Evolutionary conservation across 441 rosid genomes (phyloP).

Genomic region (Bruguiera hainesii): DNA sequence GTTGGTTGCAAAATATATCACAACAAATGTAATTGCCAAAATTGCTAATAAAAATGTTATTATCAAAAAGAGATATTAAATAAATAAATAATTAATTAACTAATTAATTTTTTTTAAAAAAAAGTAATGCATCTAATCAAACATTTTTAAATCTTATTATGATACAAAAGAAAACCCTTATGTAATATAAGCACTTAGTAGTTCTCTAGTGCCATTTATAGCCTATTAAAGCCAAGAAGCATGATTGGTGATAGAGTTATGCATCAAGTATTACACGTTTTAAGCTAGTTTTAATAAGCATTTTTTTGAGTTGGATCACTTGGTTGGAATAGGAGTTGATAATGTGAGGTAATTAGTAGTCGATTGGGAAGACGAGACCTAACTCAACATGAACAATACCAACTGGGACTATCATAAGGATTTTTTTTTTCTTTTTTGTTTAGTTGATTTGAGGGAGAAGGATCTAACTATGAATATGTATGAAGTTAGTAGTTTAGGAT

Average conservation of each 20-base stretch:
- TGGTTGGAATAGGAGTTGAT: conserved; percentile 6
- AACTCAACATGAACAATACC: neutral
- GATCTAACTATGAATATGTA: too few relatives aligned
- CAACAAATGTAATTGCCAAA: too few relatives aligned
- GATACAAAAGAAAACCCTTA: conserved; percentile 18
- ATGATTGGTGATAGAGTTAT: conserved; percentile 20
- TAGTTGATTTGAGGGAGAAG: too few relatives aligned
- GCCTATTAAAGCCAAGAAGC: conserved; percentile 18
- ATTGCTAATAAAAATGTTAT: too few relatives aligned
- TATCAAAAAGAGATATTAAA: too few relatives aligned
- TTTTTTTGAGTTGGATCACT: conserved; percentile 31
- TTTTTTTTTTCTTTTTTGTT: too few relatives aligned
- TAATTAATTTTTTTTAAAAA: too few relatives aligned
- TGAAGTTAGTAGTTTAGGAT: neutral
- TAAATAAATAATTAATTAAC: too few relatives aligned
- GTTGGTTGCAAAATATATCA: too few relatives aligned
- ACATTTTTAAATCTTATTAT: conserved; percentile 17
- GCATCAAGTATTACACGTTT: neutral
- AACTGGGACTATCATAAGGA: too few relatives aligned
- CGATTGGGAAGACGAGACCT: neutral
- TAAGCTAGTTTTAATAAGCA: neutral
- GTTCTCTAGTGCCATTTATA: conserved; percentile 14
- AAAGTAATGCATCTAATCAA: conserved; percentile 9
- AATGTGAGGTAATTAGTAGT: neutral
- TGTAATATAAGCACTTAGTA: conserved; percentile 8